Conservation (phyloP, 129 eudicot genomes). For the Tagetes erecta region DNA sequence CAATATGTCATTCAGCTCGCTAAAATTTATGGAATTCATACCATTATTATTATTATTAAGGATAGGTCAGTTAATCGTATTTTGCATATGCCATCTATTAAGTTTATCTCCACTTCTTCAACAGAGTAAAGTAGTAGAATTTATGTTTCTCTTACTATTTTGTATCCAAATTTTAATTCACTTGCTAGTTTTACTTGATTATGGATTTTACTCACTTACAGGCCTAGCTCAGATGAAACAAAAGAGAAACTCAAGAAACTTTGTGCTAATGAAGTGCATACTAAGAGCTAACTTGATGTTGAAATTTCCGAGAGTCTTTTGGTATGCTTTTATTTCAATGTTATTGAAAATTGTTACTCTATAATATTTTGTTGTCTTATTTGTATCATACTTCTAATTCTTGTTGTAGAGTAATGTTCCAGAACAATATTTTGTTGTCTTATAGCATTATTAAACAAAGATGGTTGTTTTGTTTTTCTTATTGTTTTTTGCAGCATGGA, state of each 20-base stretch:
- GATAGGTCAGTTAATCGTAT: constrained; percentile 59
- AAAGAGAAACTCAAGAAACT: constrained; percentile 76
- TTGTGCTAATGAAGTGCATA: constrained; percentile 84
- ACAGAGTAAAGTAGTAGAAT: background rate
- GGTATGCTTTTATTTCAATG: constrained; percentile 42
- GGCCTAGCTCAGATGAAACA: constrained; percentile 82
- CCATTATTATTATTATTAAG: constrained; percentile 66
- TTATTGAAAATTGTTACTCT: background rate
- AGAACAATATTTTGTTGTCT: constrained; percentile 41
- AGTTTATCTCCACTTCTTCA: background rate
- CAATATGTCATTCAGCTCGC: constrained; percentile 97
- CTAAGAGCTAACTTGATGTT: constrained; percentile 75
- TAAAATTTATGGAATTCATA: constrained; percentile 60
- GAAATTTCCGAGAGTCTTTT: constrained; percentile 69
- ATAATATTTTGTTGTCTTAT: background rate
- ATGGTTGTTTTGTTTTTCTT: background rate
- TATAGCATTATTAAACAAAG: too few relatives aligned
- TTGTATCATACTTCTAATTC: background rate
- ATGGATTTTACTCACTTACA: constrained; percentile 34
- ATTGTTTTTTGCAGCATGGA: constrained; percentile 69
- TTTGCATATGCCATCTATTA: background rate
- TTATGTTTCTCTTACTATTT: background rate
- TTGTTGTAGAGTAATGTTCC: constrained; percentile 60
- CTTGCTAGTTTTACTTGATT: background rate
- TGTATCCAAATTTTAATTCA: background rate